Base-by-base conservation (phyloP, 495 filamentous ascomycete genomes). In the Melanomma pulvis-pyrius region DNA sequence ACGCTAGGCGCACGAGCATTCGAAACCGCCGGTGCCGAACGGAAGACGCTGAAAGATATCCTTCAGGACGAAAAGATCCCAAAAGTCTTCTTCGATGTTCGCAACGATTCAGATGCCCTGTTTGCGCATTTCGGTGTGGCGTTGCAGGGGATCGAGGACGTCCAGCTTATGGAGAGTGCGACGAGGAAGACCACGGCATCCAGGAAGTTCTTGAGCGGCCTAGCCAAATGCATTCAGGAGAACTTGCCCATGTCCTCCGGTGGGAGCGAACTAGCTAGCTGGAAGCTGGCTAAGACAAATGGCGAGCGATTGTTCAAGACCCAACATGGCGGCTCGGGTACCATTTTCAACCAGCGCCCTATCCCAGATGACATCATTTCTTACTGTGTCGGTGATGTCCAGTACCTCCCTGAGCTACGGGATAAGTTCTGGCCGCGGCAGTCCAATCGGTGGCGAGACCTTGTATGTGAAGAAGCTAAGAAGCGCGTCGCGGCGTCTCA, bases 101-200 rank as follows among this genome's bases (percentile, higher is more conserved):
- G 83, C n/a, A 77, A 82, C 62, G 82, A 86, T 62, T 82, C 85
- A 0, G 82, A 87, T 60, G 84, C 83, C 1, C 68, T 88, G 0
- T 85, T 75, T 59, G 52, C 56, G 51, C 82, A 79, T 21, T 86
- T 62, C 46, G 39, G 59, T 54, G 54, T 73, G 2, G 29, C 62
- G 0, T 68, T 82, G 55, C 52, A 61, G 0, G 82, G 83, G 0
- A 63, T 86, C 1, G 36, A 78, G 1, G 84, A 87, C 61, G 44
- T 88, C 11, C 86, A 88, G 69, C 76, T 88, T 0, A 81, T 88
- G 80, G 82, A 88, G 30, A 13, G 8, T 7, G 51, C 51, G 5
- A 36, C 28, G 12, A 12, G 51, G 28, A 22, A 32, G 15, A 17
- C 26, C 28, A 52, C 6, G 19, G 17, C 4, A 24, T 51, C 48